Base-by-base conservation (phyloP, 2,329 filamentous ascomycete genomes). In the Zymoseptoria tritici region DNA sequence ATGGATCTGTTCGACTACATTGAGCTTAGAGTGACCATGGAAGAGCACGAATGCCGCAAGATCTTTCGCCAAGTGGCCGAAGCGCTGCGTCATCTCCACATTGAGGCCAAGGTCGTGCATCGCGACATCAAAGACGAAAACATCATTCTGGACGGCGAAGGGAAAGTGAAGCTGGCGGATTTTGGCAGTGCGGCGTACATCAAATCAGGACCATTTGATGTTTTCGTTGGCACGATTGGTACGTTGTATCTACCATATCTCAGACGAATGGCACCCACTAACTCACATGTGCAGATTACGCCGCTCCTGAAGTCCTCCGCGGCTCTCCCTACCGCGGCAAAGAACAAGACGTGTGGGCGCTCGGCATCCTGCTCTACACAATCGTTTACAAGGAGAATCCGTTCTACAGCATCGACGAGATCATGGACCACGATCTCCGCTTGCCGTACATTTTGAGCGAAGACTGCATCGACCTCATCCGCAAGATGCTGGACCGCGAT, bases 1-100 rank as follows among this genome's bases (percentile, higher is more conserved):
- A 97, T 99, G 92, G 94, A 99, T 74, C 82, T 99, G 1, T 99
- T 99, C 71, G 94, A 99, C 76, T 99, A 99, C 74, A 99, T 99
- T 66, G 94, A 99, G 75, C 82, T 99, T 57, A 87, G 93, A 24
- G 87, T 91, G 52, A 97, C 93, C 70, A 99, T 99, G 94, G 91
- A 96, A 57, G 94, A 99, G 76, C 81, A 83, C 7, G 94, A 99
- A 73, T 96, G 91, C 72, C 85, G 91, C 57, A 96, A 90, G 76
- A 99, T 99, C 62, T 99, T 99, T 74, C 84, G 89, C 24, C 94
- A 99, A 75, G 93, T 97, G 9, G 91, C 90, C 9, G 84, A 87
- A 70, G 94, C 94, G 6, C 82, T 99, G 53, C 88, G 95, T 66
- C 94, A 97, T 76, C 78, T 99, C 50, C 94, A 99, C 72, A 91